Evolutionary conservation across 257 asterid species (phyloP), one percentile per base, ranked within the genome.

Genomic region (Henckelia pumila): DNA sequence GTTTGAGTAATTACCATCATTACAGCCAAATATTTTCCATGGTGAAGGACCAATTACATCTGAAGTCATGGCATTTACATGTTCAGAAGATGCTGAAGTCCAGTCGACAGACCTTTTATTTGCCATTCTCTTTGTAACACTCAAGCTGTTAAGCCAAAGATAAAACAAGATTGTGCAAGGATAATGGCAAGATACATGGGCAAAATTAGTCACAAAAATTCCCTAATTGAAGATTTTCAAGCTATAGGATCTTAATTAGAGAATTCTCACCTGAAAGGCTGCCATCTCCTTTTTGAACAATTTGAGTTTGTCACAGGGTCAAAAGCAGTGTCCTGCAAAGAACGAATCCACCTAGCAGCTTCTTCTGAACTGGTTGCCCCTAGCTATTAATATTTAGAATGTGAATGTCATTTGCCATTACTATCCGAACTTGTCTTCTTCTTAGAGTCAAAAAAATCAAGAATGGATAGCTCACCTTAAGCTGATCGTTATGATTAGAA

Each of bases 281-380:
- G 92, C 88, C 90, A 88, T 73, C 76, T 87, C 75, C 96, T 78
- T 57, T 67, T 78, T 49, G 91, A 87, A 69, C 76, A 77, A 72
- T 49, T 26, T 59, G 77, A 57, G 71, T 73, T 77, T 25, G 73
- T 83, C 61, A 64, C 80, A 2, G 91, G 91, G 26, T 82, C 85
- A 52, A 81, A 68, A 35, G 95, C 95, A 61, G 78, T 81, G 33
- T 81, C 79, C 71, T 85, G 87, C 76, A 91, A 78, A 76, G 88
- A 86, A 47, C 53, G 79, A 35, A 86, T 88, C 97, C 97, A 91
- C 63, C 59, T 69, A 26, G 91, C 89, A 11, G 96, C 96, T 71
- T 88, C 96, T 81, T 91, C 97, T 3, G 97, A 87, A 80, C 96
- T 88, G 35, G 74, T 81, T n/a, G 95, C 85, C 67, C 93, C 97